Conservation (phyloP, 2,329 filamentous ascomycete genomes). For the Stachybotrys chlorohalonatus region DNA sequence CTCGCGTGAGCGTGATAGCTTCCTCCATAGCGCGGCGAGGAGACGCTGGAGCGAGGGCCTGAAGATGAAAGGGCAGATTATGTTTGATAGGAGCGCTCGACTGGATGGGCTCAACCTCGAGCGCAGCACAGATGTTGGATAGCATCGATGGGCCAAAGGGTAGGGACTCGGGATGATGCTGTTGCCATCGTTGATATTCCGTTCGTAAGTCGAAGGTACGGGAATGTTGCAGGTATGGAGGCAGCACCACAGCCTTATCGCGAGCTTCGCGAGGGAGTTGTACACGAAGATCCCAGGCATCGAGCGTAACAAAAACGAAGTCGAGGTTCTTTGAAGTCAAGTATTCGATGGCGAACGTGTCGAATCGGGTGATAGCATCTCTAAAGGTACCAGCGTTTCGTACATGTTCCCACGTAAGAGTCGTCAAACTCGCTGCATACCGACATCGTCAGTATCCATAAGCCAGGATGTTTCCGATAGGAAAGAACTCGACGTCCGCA, state of each 20-base stretch:
- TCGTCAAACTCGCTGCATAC: slow-evolving; percentile 78
- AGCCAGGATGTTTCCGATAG: not conserved
- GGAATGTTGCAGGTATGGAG: slow-evolving; percentile 94
- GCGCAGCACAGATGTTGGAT: slow-evolving; percentile 93
- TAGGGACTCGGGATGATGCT: slow-evolving; percentile 93
- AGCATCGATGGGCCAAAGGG: slow-evolving; percentile 94
- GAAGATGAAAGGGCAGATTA: slow-evolving; percentile 94
- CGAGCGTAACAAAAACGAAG: slow-evolving; percentile 96
- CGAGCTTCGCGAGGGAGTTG: slow-evolving; percentile 95
- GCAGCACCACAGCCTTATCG: slow-evolving; percentile 94
- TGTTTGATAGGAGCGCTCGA: slow-evolving; percentile 98
- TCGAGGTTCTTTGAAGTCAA: slow-evolving; percentile 84
- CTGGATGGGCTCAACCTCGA: slow-evolving; percentile 96
- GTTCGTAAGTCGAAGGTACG: slow-evolving; percentile 93
- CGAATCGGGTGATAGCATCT: slow-evolving; percentile 92
- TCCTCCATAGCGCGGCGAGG: slow-evolving; percentile 97
- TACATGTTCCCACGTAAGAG: slow-evolving; percentile 97
- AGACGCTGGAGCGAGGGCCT: slow-evolving; percentile 89
- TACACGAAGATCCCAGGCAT: slow-evolving; percentile 96
- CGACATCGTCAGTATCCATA: not conserved
- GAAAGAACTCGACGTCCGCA: not conserved
- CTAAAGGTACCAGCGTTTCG: slow-evolving; percentile 95
- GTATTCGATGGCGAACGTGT: slow-evolving; percentile 87
- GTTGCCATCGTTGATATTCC: slow-evolving; percentile 97
- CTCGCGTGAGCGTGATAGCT: slow-evolving; percentile 85